Evolutionary conservation across 1,284 basidiomycete species (phyloP), one percentile per base, ranked within the genome.

Genomic region (Cryptococcus wingfieldii): DNA sequence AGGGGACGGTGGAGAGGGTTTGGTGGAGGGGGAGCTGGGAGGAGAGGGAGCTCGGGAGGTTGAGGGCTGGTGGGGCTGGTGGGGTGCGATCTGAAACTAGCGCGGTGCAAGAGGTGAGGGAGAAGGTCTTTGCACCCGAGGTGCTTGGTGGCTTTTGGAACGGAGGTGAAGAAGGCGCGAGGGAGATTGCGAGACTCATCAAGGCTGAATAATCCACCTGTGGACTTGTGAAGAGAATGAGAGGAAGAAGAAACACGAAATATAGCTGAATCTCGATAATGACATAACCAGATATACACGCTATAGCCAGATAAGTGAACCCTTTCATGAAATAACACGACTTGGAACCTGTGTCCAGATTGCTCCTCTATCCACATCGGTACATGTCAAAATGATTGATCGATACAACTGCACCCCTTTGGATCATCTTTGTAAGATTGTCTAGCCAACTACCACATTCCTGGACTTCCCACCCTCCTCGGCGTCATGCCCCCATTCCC

Each of bases 1-100:
- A 85, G 18, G 86, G 85, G 62, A 61, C 89, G 25, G 79, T 89
- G n/a, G 87, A 89, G 75, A 80, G 83, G 59, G 71, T 86, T 23
- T 74, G 88, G 58, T 93, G 90, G 90, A 80, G 81, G 53, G 85
- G 84, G 10, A 86, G 84, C 60, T 73, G 77, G 48, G 88, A 89
- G 60, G 80, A 83, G 59, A 50, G 56, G 8, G 59, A 69, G 47
- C 53, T 70, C 8, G 63, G 69, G 60, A 64, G 61, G 46, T 25
- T 68, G 47, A 53, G 44, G n/a, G 65, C 47, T 42, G 48, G 45
- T 34, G 38, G 38, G 38, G 16, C 13, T 23, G 13, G 19, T 25
- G 38, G 5, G 13, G 37, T 12, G 8, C 14, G 19, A 18, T n/a
- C n/a, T 13, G n/a, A 42, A 16, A n/a, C 5, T 42, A 16, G 41